Percentiles rank a stretch among this genome's conserved stretches.
Conservation (phyloP, 306 rosid species). For the Cucumis cinereus region DNA sequence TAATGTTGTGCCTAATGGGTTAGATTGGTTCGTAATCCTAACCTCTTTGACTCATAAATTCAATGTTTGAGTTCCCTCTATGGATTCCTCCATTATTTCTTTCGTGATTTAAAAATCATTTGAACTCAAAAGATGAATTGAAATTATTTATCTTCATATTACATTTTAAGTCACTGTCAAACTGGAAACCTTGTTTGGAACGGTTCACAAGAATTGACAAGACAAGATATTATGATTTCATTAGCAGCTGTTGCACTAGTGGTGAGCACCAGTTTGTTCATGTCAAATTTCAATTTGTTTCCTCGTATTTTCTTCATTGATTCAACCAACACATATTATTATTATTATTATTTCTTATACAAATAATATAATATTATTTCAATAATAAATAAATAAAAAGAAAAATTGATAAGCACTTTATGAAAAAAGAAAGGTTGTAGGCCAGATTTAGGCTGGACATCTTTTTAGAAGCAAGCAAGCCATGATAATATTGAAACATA, state of each 20-base stretch:
- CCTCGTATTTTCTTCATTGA: constrained; percentile 62
- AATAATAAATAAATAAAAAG: too few relatives aligned
- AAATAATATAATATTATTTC: too few relatives aligned
- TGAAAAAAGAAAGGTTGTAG: not conserved
- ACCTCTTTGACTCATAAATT: constrained; percentile 62
- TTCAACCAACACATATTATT: constrained; percentile 44
- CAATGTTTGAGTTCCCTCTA: constrained; percentile 21
- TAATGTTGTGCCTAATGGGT: constrained; percentile 67
- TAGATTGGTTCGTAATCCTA: constrained; percentile 65
- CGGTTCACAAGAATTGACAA: constrained; percentile 70
- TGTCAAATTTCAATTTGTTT: constrained; percentile 25
- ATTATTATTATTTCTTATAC: too few relatives aligned
- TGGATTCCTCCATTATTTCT: constrained; percentile 46
- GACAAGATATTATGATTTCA: constrained; percentile 79
- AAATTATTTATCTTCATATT: constrained; percentile 54
- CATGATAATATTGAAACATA: constrained; percentile 86
- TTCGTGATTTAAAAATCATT: constrained; percentile 59
- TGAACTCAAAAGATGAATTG: constrained; percentile 56
- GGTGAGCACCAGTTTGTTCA: constrained; percentile 53
- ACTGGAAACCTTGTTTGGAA: constrained; percentile 73
- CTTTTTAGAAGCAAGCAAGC: constrained; percentile 58
- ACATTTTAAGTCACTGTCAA: constrained; percentile 85
- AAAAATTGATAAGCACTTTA: not conserved
- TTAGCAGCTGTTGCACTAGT: constrained; percentile 87
- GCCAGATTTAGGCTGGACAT: too few relatives aligned